Percentiles rank a stretch among this genome's conserved stretches.
These are phyloP conservation scores for Blechomonas ayalai DNA, from an alignment of 208 protist genomes.

Conservation along the genomic window DNA sequence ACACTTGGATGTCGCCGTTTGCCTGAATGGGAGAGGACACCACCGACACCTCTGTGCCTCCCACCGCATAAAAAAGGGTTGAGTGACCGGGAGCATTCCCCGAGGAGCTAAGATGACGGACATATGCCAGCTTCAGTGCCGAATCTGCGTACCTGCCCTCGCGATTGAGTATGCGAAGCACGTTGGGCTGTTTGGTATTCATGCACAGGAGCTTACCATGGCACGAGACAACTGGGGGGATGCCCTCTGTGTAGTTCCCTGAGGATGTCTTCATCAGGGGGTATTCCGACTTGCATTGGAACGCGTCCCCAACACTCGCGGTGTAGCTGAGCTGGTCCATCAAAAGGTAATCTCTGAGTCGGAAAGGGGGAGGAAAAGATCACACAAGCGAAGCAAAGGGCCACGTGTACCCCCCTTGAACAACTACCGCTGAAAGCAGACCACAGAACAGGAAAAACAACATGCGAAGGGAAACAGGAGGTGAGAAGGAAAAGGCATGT, in stretches of 20 bases:
- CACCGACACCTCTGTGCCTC: slow-evolving; percentile 47
- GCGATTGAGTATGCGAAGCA: slow-evolving; percentile 64
- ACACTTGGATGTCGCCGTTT: slow-evolving; percentile 55
- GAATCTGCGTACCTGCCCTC: slow-evolving; percentile 62
- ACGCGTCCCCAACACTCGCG: slow-evolving; percentile 40
- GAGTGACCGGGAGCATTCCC: slow-evolving; percentile 38
- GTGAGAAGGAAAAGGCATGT: not conserved
- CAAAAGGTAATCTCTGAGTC: too few species aligned
- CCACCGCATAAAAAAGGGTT: slow-evolving; percentile 67
- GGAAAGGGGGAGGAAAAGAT: too few species aligned
- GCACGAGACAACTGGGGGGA: slow-evolving; percentile 44
- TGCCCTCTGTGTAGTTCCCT: slow-evolving; percentile 29
- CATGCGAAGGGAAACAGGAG: not conserved
- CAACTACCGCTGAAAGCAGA: not conserved
- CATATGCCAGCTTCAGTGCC: slow-evolving; percentile 28
- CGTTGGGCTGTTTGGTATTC: slow-evolving; percentile 76
- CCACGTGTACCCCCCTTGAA: too few species aligned
- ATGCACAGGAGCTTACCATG: slow-evolving; percentile 73
- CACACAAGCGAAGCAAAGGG: too few species aligned
- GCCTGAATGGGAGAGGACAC: slow-evolving; percentile 56
- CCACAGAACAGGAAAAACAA: not conserved
- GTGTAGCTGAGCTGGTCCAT: slow-evolving; percentile 72
- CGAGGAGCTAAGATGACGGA: slow-evolving; percentile 54
- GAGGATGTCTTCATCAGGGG: slow-evolving; percentile 65
- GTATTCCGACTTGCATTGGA: slow-evolving; percentile 51